Evolutionary conservation across 257 asterid species (phyloP).

Genomic region (Anisodus acutangulus): DNA sequence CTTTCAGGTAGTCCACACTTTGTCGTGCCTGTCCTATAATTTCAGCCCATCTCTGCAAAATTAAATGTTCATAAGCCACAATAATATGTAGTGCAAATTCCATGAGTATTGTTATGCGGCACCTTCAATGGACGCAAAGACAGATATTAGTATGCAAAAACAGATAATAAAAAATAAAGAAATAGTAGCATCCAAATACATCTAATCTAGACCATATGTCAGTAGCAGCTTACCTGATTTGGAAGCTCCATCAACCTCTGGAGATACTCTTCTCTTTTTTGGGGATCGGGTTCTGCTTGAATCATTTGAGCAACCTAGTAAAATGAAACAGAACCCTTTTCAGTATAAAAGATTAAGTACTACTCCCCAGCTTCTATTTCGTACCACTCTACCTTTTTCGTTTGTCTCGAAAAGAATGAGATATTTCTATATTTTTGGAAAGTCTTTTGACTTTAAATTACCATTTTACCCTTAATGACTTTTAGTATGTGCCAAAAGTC

Average conservation of each 20-base stretch:
- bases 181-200: neutral
- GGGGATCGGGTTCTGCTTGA: constrained; percentile 93
- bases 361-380: neutral
- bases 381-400: neutral
- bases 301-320: constrained; percentile 91
- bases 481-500: neutral
- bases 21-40: constrained; percentile 95
- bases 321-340: neutral
- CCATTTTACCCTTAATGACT: constrained; percentile 2
- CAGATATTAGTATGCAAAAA: constrained; percentile 7
- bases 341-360: neutral
- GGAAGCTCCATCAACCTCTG: constrained; percentile 95
- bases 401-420: neutral
- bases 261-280: constrained; percentile 86
- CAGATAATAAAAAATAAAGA: neutral
- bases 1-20: constrained; percentile 89
- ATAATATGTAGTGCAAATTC: constrained; percentile 2
- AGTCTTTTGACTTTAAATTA: neutral
- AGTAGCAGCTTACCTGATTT: constrained; percentile 63
- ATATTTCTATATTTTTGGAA: neutral
- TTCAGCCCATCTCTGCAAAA: constrained; percentile 91
- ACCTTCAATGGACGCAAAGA: neutral
- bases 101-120: neutral
- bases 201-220: constrained; percentile 3
- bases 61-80: constrained; percentile 39